Evolutionary conservation across 257 asterid genomes (phyloP).

Genomic region (Nicotiana noctiflora): DNA sequence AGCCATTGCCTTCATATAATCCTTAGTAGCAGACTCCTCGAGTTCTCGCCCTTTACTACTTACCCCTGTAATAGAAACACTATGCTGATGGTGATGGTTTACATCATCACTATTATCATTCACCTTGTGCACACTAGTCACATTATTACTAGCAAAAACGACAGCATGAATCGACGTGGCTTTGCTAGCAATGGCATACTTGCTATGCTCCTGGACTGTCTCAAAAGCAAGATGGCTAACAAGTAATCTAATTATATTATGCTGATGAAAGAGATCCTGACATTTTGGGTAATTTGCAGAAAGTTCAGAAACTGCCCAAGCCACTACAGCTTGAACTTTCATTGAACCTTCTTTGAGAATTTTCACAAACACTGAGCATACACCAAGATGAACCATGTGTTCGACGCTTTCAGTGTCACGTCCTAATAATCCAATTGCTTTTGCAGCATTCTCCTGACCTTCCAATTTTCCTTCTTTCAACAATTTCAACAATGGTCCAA

Average conservation of each 20-base stretch:
- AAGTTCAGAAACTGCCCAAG: conserved; percentile 43
- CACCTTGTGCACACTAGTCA: neutral
- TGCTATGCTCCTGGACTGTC: conserved; percentile 32
- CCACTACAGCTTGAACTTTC: conserved; percentile 33
- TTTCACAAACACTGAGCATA: conserved; percentile 28
- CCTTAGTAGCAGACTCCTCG: conserved; percentile 70
- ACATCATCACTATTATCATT: conserved; percentile 35
- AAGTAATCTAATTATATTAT: conserved; percentile 31
- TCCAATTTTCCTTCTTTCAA: conserved; percentile 31
- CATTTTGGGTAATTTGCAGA: conserved; percentile 29
- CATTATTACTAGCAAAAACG: conserved; percentile 17
- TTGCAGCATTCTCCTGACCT: conserved; percentile 48
- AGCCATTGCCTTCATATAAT: conserved; percentile 70
- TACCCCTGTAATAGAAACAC: conserved; percentile 31
- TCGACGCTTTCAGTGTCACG: conserved; percentile 28
- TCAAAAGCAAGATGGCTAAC: conserved; percentile 38
- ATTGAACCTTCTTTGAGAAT: conserved; percentile 33
- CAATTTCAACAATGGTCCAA: conserved; percentile 30
- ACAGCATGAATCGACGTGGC: conserved; percentile 27
- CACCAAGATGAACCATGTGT: conserved; percentile 23
- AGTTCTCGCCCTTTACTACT: conserved; percentile 52
- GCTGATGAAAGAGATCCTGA: conserved; percentile 38
- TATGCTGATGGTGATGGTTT: conserved; percentile 29
- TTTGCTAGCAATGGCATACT: conserved; percentile 30
- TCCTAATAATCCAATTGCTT: conserved; percentile 40